Percentiles rank a stretch among this genome's conserved stretches.
phyloP scores from a whole-genome alignment of 805 yeast genomes.

The Wickerhamomyces rabaulensis region DNA sequence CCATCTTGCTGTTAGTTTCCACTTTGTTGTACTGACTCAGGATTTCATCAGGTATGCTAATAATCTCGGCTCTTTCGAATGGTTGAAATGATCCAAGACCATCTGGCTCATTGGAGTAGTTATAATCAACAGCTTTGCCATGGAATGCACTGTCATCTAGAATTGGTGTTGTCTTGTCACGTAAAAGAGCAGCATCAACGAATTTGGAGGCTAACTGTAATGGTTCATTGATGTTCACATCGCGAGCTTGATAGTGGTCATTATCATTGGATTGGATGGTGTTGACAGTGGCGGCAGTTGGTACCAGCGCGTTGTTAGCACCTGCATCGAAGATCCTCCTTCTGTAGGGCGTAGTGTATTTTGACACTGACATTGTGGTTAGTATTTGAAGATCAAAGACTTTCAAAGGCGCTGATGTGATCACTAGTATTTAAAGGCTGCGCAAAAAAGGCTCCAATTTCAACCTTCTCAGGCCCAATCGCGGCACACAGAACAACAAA shows the following conservation, averaged over 20 bases:
- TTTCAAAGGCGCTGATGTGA: neutral
- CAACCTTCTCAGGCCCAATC: neutral
- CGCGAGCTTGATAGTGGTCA: slow-evolving; percentile 28
- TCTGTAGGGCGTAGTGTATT: slow-evolving; percentile 20
- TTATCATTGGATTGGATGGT: slow-evolving; percentile 16
- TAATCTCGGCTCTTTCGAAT: slow-evolving; percentile 64
- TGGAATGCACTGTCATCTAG: slow-evolving; percentile 43
- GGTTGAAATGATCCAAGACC: slow-evolving; percentile 56
- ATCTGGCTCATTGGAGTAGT: slow-evolving; percentile 47
- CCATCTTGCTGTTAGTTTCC: slow-evolving; percentile 69
- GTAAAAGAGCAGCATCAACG: slow-evolving; percentile 49
- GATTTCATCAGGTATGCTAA: slow-evolving; percentile 76
- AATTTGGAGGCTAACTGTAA: slow-evolving; percentile 57
- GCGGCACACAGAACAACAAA: neutral
- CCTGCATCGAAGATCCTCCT: slow-evolving; percentile 14
- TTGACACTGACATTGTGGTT: slow-evolving; percentile 16
- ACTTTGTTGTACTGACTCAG: slow-evolving; percentile 66
- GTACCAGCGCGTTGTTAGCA: slow-evolving; percentile 3
- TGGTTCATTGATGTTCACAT: slow-evolving; percentile 30
- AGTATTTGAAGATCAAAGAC: neutral
- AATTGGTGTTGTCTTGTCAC: slow-evolving; percentile 55
- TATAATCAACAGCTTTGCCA: slow-evolving; percentile 61
- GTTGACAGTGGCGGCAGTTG: slow-evolving; percentile 8
- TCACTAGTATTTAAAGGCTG: neutral
- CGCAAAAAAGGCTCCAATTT: neutral